Evolutionary conservation across 257 asterid species (phyloP).

Genomic region (Fraxinus excelsior): DNA sequence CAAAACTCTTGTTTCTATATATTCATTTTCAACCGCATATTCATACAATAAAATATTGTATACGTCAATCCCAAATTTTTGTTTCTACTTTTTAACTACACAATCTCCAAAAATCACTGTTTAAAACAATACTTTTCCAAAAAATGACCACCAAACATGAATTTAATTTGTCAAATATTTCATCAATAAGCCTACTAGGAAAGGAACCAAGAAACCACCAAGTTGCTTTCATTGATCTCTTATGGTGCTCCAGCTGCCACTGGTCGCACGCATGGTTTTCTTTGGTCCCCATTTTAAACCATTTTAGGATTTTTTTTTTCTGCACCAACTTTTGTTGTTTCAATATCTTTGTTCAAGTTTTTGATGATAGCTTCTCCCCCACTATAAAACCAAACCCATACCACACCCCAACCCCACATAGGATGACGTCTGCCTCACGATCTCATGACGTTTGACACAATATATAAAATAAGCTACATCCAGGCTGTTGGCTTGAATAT

Average conservation of each 20-base stretch:
- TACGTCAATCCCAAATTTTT: too few relatives aligned
- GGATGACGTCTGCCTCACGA: conserved; percentile 12
- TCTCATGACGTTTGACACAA: background rate
- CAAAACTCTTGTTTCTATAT: too few relatives aligned
- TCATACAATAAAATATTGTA: too few relatives aligned
- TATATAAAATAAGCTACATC: background rate
- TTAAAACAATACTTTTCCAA: too few relatives aligned
- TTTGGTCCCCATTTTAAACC: conserved; percentile 11
- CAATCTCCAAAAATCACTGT: too few relatives aligned
- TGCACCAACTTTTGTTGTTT: background rate
- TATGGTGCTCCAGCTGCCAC: background rate
- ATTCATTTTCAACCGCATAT: too few relatives aligned
- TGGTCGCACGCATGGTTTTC: conserved; percentile 19
- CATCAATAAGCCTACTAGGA: too few relatives aligned
- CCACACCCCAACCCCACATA: background rate
- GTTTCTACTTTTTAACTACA: too few relatives aligned
- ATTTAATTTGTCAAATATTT: too few relatives aligned
- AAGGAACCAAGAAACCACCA: background rate
- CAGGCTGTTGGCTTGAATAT: background rate
- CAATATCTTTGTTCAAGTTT: background rate
- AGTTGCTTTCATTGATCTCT: background rate
- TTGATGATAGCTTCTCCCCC: conserved; percentile 23
- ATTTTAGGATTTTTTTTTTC: background rate
- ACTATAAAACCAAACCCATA: background rate
- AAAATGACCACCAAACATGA: too few relatives aligned